Conservation (phyloP, 2,329 filamentous ascomycete genomes). For the Colletotrichum shisoi region DNA sequence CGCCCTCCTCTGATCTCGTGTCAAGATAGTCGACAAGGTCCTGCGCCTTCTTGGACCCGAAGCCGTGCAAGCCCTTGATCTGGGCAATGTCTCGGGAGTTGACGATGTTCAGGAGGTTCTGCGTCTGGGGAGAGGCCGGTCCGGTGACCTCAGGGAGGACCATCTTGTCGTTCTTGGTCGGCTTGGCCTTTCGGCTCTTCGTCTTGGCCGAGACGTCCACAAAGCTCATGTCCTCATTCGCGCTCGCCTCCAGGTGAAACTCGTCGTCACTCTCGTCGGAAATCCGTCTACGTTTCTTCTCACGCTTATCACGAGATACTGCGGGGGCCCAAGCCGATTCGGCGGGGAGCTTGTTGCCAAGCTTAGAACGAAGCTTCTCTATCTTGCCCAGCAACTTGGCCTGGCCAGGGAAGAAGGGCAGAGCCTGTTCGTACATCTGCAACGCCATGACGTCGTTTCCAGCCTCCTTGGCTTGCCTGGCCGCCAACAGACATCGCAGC, state of each 20-base stretch:
- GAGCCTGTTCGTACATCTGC: conserved; percentile 83
- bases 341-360: conserved; percentile 48
- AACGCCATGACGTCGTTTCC: conserved; percentile 81
- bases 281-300: conserved; percentile 42
- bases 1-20: conserved; percentile 53
- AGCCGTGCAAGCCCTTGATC: conserved; percentile 73
- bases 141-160: conserved; percentile 54
- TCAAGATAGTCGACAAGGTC: conserved; percentile 67
- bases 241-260: conserved; percentile 51
- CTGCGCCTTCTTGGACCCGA: conserved; percentile 75
- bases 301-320: conserved; percentile 21
- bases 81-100: conserved; percentile 73
- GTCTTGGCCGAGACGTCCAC: conserved; percentile 44
- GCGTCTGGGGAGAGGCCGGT: conserved; percentile 62
- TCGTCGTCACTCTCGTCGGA: conserved; percentile 50
- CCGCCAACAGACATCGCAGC: conserved; percentile 85
- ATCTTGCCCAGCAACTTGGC: conserved; percentile 78
- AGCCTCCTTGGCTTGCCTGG: conserved; percentile 85
- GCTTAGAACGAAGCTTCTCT: conserved; percentile 64
- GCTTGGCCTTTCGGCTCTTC: conserved; percentile 47
- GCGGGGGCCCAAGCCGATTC: conserved; percentile 20
- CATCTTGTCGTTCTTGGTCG: conserved; percentile 43
- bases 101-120: conserved; percentile 72
- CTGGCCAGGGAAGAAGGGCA: conserved; percentile 86
- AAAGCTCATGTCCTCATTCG: conserved; percentile 52